Evolutionary conservation across 441 rosid genomes (phyloP).

Genomic region (Omphalea diandra): DNA sequence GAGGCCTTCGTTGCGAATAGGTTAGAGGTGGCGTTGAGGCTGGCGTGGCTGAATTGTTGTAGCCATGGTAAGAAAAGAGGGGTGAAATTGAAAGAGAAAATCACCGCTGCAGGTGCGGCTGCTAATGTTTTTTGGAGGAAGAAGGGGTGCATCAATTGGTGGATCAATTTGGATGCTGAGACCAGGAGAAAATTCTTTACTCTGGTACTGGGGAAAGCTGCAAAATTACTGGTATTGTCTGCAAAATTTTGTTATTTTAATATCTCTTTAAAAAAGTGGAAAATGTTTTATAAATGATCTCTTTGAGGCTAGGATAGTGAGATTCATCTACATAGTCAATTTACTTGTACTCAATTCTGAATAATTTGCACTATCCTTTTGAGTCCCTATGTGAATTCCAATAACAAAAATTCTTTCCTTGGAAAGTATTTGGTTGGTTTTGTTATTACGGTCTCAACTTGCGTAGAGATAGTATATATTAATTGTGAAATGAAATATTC

Average conservation of each 20-base stretch:
- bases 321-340: not conserved
- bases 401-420: not conserved
- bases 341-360: not conserved
- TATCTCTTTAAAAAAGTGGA: not conserved
- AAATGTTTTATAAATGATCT: not conserved
- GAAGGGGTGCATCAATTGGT: slow-evolving; percentile 89
- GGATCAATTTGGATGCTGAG: slow-evolving; percentile 60
- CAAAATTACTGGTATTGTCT: slow-evolving; percentile 68
- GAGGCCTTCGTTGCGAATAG: slow-evolving; percentile 86
- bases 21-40: slow-evolving; percentile 84
- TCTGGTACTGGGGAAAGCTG: slow-evolving; percentile 58
- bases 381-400: not conserved
- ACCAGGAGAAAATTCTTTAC: slow-evolving; percentile 51
- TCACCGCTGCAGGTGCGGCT: slow-evolving; percentile 50
- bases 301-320: not conserved
- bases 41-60: slow-evolving; percentile 80
- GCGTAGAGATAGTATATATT: not conserved
- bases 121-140: slow-evolving; percentile 91
- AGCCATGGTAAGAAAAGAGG: slow-evolving; percentile 69
- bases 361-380: not conserved
- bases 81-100: slow-evolving; percentile 77
- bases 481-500: not conserved
- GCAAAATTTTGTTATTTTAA: not conserved
- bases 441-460: not conserved
- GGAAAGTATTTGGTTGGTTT: not conserved